Conservation (phyloP, 371 early-diverging fungal species). For the Coemansia sp. region DNA sequence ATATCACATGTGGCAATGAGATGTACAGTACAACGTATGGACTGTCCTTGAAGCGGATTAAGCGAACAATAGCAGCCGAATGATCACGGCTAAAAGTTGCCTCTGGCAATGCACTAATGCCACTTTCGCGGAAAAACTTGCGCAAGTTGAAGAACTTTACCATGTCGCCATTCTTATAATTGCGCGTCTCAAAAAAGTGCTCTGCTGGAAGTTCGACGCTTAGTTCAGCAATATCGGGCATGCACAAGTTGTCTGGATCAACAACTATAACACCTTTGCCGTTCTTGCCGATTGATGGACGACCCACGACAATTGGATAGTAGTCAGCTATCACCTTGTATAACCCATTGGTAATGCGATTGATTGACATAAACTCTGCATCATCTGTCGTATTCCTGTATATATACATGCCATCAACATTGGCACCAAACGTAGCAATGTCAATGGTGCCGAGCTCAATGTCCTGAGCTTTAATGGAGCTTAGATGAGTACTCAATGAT, state of each 20-base stretch:
- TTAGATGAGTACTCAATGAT: conserved; percentile 1
- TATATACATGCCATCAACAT: conserved; percentile 26
- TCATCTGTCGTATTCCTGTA: conserved; percentile 11
- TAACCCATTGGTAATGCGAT: conserved; percentile 25
- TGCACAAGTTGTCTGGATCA: conserved; percentile 27
- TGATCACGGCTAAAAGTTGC: conserved; percentile 39
- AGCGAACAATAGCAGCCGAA: conserved; percentile 16
- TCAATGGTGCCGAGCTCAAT: conserved; percentile 38
- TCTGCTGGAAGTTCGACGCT: conserved; percentile 23
- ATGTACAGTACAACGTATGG: conserved; percentile 24
- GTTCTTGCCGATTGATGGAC: conserved; percentile 16
- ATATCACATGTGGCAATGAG: conserved; percentile 32
- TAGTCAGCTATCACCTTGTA: conserved; percentile 29
- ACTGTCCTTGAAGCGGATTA: conserved; percentile 32
- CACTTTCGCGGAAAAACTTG: conserved; percentile 23
- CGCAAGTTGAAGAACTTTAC: conserved; percentile 33
- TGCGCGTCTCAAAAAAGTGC: conserved; percentile 13
- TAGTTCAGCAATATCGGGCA: conserved; percentile 40
- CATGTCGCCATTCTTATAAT: neutral
- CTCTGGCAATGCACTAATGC: conserved; percentile 20
- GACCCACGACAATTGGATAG: conserved; percentile 39
- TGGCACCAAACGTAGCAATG: conserved; percentile 27
- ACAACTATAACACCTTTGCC: conserved; percentile 30
- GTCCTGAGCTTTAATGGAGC: conserved; percentile 25
- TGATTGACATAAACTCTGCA: conserved; percentile 22